Evolutionary conservation across 2,329 filamentous ascomycete genomes (phyloP).

Genomic region (Aspergillus fructus): DNA sequence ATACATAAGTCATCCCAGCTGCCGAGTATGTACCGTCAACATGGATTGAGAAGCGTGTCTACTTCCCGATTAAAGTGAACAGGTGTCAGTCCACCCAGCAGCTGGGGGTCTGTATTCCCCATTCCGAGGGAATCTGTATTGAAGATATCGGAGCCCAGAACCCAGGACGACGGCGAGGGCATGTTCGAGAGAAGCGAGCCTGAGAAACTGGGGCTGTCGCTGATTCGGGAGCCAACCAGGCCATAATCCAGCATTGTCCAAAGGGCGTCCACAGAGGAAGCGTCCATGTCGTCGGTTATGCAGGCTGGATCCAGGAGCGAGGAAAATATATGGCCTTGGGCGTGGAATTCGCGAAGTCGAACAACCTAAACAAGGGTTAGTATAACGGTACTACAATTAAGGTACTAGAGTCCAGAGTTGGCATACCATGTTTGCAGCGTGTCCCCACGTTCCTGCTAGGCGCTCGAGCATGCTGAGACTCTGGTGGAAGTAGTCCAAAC

Average conservation of each 20-base stretch:
- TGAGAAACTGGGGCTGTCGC: neutral
- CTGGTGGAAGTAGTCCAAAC: constrained; percentile 16
- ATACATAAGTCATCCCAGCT: neutral
- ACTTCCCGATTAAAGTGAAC: neutral
- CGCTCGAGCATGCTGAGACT: constrained; percentile 18
- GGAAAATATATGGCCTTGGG: constrained; percentile 17
- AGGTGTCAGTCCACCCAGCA: neutral
- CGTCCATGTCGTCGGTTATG: constrained; percentile 19
- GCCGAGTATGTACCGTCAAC: neutral
- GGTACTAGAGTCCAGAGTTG: neutral
- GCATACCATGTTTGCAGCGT: constrained; percentile 25
- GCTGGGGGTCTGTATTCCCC: neutral
- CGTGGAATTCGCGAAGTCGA: constrained; percentile 23
- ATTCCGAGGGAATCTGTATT: neutral
- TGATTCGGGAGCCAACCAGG: neutral
- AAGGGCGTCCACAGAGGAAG: constrained; percentile 12
- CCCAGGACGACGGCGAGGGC: constrained; percentile 16
- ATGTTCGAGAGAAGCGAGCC: constrained; percentile 4
- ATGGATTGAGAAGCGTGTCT: neutral
- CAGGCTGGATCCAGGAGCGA: constrained; percentile 18
- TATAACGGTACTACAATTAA: neutral
- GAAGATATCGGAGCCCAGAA: constrained; percentile 9
- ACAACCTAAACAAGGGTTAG: constrained; percentile 9
- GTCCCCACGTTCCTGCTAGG: constrained; percentile 18
- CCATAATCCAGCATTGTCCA: constrained; percentile 27